Conservation (phyloP, 208 protist genomes). For the Trypanosoma brucei region DNA sequence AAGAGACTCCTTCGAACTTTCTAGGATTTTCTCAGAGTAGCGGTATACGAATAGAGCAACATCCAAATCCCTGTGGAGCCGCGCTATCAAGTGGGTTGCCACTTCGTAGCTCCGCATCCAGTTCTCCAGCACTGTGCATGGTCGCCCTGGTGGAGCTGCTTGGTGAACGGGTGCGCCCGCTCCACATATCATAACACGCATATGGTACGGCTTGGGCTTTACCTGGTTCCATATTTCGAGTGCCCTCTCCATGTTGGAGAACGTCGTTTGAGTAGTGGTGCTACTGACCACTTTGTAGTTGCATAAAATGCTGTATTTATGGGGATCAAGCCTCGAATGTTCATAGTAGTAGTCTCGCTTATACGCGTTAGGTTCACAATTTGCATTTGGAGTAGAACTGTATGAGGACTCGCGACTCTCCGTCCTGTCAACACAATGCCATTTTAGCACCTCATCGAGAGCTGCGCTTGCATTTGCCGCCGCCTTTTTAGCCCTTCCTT, state of each 20-base stretch:
- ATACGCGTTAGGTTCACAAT: background rate
- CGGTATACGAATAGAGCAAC: background rate
- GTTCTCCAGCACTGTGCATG: background rate
- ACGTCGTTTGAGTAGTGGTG: background rate
- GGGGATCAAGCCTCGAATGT: background rate
- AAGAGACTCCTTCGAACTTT: background rate
- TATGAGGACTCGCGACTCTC: background rate
- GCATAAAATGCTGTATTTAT: background rate
- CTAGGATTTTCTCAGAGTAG: background rate
- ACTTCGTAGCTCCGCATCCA: background rate
- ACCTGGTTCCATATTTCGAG: background rate
- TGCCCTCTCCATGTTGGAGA: background rate
- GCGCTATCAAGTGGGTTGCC: background rate
- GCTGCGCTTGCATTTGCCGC: background rate
- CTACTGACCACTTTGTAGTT: background rate
- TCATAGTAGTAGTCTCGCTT: background rate
- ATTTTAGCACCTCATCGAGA: background rate
- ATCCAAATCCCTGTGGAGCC: background rate
- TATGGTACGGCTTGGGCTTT: background rate
- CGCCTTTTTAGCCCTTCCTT: background rate
- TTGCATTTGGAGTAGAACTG: background rate
- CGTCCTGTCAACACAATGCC: background rate
- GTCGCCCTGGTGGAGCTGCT: too few relatives aligned
- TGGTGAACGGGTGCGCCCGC: background rate
- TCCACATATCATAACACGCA: background rate